Conservation (phyloP, 495 filamentous ascomycete species). For the Annulohypoxylon bovei region DNA sequence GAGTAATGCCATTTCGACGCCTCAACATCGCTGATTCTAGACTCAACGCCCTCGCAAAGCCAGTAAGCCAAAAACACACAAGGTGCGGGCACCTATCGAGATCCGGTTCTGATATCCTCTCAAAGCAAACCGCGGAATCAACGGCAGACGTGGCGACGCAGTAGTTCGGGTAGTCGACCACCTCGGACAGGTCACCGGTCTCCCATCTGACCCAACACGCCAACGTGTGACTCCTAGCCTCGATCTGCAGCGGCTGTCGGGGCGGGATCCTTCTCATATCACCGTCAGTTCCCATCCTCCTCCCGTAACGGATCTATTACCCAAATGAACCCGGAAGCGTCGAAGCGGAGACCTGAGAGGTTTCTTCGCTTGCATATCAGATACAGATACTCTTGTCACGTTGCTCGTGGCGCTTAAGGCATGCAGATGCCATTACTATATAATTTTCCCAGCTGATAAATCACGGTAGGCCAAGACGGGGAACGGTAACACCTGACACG, state of each 20-base stretch:
- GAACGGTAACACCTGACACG: slow-evolving; percentile 33
- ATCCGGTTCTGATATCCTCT: background rate
- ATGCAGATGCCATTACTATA: slow-evolving; percentile 16
- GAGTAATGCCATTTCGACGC: background rate
- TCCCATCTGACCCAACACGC: slow-evolving; percentile 7
- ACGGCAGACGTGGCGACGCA: slow-evolving; percentile 36
- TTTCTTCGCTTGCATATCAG: slow-evolving; percentile 13
- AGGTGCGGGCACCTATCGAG: slow-evolving; percentile 31
- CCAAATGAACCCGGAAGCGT: slow-evolving; percentile 36
- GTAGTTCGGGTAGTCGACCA: slow-evolving; percentile 14
- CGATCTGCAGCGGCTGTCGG: slow-evolving; percentile 40
- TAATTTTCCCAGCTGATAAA: slow-evolving; percentile 6
- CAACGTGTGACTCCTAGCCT: slow-evolving; percentile 25
- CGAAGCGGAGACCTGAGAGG: slow-evolving; percentile 12
- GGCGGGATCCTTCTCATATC: slow-evolving; percentile 26
- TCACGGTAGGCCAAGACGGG: slow-evolving; percentile 32
- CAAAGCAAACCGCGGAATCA: slow-evolving; percentile 17
- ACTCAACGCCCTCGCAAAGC: slow-evolving; percentile 3
- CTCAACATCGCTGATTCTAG: background rate
- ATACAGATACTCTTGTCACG: slow-evolving; percentile 18
- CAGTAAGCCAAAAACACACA: background rate
- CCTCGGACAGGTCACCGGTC: background rate
- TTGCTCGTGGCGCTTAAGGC: slow-evolving; percentile 7
- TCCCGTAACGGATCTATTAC: slow-evolving; percentile 35
- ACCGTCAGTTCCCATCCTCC: slow-evolving; percentile 6